Evolutionary conservation across 2,329 filamentous ascomycete species (phyloP), one percentile per base, ranked within the genome.

Genomic region (Sclerotinia sclerotiorum): DNA sequence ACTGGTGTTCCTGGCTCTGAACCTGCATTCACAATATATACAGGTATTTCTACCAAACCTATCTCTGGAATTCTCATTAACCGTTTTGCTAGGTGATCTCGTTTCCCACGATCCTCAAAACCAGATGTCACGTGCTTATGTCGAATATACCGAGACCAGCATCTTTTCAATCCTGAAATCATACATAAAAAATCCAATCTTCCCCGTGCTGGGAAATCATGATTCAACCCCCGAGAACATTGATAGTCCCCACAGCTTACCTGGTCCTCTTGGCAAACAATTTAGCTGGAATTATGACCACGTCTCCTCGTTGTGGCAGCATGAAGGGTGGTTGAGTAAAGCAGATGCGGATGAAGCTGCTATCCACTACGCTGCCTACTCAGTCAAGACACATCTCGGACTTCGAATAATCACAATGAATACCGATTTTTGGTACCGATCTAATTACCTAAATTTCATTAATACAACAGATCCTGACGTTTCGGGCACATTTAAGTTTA

Each of bases 231-330:
- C 85, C 1, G 81, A 83, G 67, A 83, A 82, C 29, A 82, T 85
- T 35, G 82, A 85, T 71, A 80, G 81, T 8, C 83, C 85, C 2
- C 82, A 86, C 71, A 82, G 76, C 42, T 77, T 88, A 11, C 84
- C 84, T 11, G 84, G 83, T 0, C 79, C 80, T 0, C 77, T 87
- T 1, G 84, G 84, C 1, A 76, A 82, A 69, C 85, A 88, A 71
- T 82, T 84, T 71, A 84, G 82, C 65, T 87, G 85, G 85, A 86
- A 87, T 71, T 86, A 84, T 71, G 79, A 85, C 35, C 84, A 87
- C 71, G 79, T 87, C 21, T 80, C 84, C n/a, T 78, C 77, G 17
- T 77, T 87, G 0, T 87, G 85, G 85, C 78, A 82, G 71, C 81
- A 86, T 68, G 83, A 86, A 69, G 83, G 82, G 24, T 87, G 85